A percentile compares a stretch with the other conserved stretches of the same genome.
Evolutionary conservation across 805 yeast genomes (phyloP).

Genomic region (Yamadazyma phyllophila): DNA sequence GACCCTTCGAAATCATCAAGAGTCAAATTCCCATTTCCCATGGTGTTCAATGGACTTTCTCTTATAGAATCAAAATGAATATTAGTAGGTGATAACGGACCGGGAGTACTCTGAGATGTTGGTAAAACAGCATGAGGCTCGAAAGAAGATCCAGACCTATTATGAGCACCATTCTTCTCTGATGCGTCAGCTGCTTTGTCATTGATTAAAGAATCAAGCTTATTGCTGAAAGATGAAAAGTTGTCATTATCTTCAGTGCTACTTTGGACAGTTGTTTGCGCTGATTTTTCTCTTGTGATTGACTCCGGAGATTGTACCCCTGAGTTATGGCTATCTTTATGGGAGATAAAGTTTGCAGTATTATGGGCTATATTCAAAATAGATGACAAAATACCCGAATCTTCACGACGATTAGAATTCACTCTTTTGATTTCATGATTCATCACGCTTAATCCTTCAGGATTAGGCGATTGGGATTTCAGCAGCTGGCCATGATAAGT

Average conservation of each 20-base stretch:
- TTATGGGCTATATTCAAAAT: conserved; percentile 48
- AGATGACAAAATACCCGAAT: conserved; percentile 40
- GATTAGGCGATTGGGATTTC: background rate
- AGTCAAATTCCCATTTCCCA: conserved; percentile 48
- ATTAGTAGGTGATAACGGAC: conserved; percentile 14
- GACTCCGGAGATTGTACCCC: background rate
- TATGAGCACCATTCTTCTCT: background rate
- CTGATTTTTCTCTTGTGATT: background rate
- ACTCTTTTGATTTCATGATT: conserved; percentile 9
- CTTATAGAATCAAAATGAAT: conserved; percentile 49
- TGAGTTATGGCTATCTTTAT: background rate
- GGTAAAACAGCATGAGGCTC: background rate
- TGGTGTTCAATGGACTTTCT: conserved; percentile 44
- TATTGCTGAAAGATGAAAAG: conserved; percentile 14
- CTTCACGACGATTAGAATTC: conserved; percentile 6
- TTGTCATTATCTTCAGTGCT: conserved; percentile 8
- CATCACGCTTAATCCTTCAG: background rate
- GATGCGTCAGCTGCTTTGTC: background rate
- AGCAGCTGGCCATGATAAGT: background rate
- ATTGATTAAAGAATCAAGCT: conserved; percentile 13
- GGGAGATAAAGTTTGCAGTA: conserved; percentile 32
- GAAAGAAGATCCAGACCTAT: background rate
- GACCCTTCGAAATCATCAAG: conserved; percentile 17
- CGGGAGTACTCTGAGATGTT: background rate
- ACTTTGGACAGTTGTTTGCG: background rate